phyloP scores from a whole-genome alignment of 176 grass and related monocot species.

The Musa troglodytarum region DNA sequence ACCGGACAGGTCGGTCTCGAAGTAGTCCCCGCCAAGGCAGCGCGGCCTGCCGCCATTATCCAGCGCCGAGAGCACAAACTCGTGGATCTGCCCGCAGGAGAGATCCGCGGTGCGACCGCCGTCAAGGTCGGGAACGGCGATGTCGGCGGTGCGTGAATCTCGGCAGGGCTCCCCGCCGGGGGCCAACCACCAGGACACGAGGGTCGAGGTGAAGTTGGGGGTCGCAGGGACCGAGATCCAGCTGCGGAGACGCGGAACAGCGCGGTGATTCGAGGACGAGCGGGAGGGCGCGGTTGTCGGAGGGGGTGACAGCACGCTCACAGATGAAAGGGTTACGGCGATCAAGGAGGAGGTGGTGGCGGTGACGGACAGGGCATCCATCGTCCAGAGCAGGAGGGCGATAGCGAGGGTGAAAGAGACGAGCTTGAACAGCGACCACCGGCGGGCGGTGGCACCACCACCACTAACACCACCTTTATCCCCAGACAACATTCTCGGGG shows the following conservation, averaged over 20 bases:
- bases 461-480: constrained; percentile 11
- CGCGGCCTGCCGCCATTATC: constrained; percentile 43
- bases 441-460: neutral
- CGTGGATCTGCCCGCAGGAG: constrained; percentile 41
- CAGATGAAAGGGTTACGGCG: neutral
- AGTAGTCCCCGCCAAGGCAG: constrained; percentile 90
- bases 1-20: constrained; percentile 79
- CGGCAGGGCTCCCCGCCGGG: constrained; percentile 47
- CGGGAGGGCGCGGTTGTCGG: neutral
- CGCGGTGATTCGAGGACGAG: neutral
- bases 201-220: constrained; percentile 63
- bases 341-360: constrained; percentile 4
- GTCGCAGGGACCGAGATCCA: constrained; percentile 54
- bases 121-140: constrained; percentile 45
- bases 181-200: constrained; percentile 62
- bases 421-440: constrained; percentile 23
- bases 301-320: neutral
- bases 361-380: constrained; percentile 1
- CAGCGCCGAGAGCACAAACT: constrained; percentile 54
- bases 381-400: constrained; percentile 1
- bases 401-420: constrained; percentile 32
- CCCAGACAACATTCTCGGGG: neutral
- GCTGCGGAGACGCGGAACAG: neutral
- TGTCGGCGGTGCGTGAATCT: constrained; percentile 52
- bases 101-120: constrained; percentile 17